Conservation (phyloP, 1,284 basidiomycete species). For the Stygiomarasmius scandens region DNA sequence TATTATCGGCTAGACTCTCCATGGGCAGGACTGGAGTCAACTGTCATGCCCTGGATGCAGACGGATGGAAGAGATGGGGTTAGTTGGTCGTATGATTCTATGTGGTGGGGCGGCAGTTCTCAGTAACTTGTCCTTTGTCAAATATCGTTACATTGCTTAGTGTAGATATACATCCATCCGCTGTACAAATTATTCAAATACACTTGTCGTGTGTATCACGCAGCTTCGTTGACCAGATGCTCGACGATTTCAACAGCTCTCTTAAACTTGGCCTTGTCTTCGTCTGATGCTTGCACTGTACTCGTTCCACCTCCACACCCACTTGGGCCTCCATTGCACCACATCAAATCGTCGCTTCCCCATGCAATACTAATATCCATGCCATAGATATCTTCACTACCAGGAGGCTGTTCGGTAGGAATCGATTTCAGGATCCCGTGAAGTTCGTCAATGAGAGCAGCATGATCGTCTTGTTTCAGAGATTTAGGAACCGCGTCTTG, state of each 20-base stretch:
- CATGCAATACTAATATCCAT: constrained; percentile 67
- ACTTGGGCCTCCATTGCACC: constrained; percentile 63
- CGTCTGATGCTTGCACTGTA: constrained; percentile 51
- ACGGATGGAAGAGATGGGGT: background rate
- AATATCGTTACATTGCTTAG: background rate
- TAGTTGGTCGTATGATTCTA: background rate
- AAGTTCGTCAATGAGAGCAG: constrained; percentile 54
- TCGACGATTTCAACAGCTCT: constrained; percentile 69
- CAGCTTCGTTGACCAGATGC: constrained; percentile 46
- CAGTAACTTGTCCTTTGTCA: too few relatives aligned
- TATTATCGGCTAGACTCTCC: background rate
- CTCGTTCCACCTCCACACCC: constrained; percentile 60
- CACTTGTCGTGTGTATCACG: constrained; percentile 12
- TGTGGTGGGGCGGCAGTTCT: too few relatives aligned
- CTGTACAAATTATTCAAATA: constrained; percentile 4
- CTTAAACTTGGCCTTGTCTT: constrained; percentile 65
- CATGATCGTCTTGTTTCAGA: constrained; percentile 40
- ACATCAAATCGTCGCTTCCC: constrained; percentile 57
- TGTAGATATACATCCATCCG: background rate
- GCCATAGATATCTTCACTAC: constrained; percentile 71
- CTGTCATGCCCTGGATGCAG: background rate
- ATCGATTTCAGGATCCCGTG: constrained; percentile 57
- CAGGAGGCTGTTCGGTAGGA: constrained; percentile 60
- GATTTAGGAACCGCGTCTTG: constrained; percentile 46
- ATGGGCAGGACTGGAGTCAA: background rate